Evolutionary conservation across 2,329 filamentous ascomycete species (phyloP).

Genomic region (Diaporthe ilicicola): DNA sequence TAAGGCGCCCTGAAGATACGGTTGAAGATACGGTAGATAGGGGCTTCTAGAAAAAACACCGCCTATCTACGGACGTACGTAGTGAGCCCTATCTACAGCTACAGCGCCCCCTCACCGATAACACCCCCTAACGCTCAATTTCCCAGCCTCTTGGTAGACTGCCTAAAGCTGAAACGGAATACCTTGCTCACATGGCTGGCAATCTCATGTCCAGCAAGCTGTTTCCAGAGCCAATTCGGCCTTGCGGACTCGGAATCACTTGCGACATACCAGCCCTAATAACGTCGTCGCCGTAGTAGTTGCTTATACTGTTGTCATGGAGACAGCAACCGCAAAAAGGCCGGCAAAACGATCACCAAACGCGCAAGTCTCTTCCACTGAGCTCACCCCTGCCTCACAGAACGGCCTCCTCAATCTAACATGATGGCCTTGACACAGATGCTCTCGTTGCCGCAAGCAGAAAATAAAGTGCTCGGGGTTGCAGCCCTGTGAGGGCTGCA

Average conservation of each 20-base stretch:
- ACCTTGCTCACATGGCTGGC: not conserved
- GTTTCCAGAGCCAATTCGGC: no score
- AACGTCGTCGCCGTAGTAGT: not conserved
- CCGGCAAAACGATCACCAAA: slow-evolving; percentile 36
- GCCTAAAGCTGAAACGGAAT: not conserved
- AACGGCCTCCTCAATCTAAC: slow-evolving; percentile 37
- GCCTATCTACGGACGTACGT: slow-evolving; percentile 1
- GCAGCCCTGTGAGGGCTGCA: slow-evolving; percentile 53
- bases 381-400: no score
- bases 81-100: not conserved
- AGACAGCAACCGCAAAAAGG: slow-evolving; percentile 4
- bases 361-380: slow-evolving; percentile 30
- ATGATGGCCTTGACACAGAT: slow-evolving; percentile 51
- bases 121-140: not conserved
- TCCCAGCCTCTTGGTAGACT: not conserved
- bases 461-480: slow-evolving; percentile 55
- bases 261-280: not conserved
- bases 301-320: slow-evolving; percentile 3
- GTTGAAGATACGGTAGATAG: not conserved
- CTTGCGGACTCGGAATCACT: not conserved
- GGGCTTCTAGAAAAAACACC: not conserved
- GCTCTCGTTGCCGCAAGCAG: slow-evolving; percentile 53
- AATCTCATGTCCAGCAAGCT: not conserved
- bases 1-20: not conserved
- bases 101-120: slow-evolving; percentile 13